A percentile compares a stretch with the other conserved stretches of the same genome.
These are phyloP conservation scores for Dactylellina parvicollis DNA, from an alignment of 2,329 filamentous ascomycete species.

Conservation along the genomic window DNA sequence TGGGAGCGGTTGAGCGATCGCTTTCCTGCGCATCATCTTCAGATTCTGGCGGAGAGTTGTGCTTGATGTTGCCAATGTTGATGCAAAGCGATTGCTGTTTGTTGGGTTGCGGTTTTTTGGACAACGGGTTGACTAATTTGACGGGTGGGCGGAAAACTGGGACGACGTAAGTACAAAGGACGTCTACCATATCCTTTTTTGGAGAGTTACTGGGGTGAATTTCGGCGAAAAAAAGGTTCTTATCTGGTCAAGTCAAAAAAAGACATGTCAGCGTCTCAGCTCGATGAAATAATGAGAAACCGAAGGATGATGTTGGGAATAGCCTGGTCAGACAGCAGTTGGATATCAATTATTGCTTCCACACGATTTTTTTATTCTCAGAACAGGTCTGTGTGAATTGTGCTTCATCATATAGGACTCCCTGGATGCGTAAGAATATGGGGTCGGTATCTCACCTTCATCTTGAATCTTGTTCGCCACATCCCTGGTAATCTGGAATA, in stretches of 20 bases:
- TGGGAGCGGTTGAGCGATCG: background rate
- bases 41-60: slow-evolving; percentile 5
- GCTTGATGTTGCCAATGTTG: slow-evolving; percentile 31
- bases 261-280: background rate
- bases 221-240: slow-evolving; percentile 37
- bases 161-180: slow-evolving; percentile 46
- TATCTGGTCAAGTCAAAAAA: slow-evolving; percentile 4
- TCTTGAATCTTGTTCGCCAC: slow-evolving; percentile 36
- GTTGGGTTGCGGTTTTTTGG: slow-evolving; percentile 33
- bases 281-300: background rate
- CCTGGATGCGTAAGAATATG: background rate
- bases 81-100: slow-evolving; percentile 43
- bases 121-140: slow-evolving; percentile 25
- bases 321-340: slow-evolving; percentile 54
- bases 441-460: slow-evolving; percentile 30
- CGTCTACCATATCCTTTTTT: slow-evolving; percentile 39
- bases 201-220: slow-evolving; percentile 33
- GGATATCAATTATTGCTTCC: slow-evolving; percentile 52
- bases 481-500: slow-evolving; percentile 54
- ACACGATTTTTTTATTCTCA: slow-evolving; percentile 50
- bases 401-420: slow-evolving; percentile 51
- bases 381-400: slow-evolving; percentile 55
- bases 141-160: slow-evolving; percentile 36
- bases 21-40: slow-evolving; percentile 11
- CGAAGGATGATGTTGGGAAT: background rate